Percentiles rank a stretch among this genome's conserved stretches.
Conservation (phyloP, 1,139 yeast species). For the Eremothecium sinecaudum region DNA sequence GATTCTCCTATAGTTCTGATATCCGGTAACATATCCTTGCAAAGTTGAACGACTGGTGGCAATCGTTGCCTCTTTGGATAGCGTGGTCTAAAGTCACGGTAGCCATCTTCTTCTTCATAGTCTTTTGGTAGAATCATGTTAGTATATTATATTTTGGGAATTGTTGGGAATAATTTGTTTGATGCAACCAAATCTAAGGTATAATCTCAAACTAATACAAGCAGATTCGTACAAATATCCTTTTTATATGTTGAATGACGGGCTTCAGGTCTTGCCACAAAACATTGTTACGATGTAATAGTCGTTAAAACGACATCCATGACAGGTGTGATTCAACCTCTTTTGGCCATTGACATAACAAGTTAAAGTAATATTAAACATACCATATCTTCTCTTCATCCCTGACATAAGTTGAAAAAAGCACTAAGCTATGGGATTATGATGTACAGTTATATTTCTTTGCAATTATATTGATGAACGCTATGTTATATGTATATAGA, state of each 20-base stretch:
- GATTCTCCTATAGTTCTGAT: slow-evolving; percentile 61
- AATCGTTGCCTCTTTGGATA: slow-evolving; percentile 31
- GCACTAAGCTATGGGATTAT: no score
- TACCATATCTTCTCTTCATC: slow-evolving; percentile 27
- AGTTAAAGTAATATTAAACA: slow-evolving; percentile 7
- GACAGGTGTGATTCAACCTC: neutral
- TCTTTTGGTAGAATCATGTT: slow-evolving; percentile 20
- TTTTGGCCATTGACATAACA: neutral
- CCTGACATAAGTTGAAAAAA: no score
- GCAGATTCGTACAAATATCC: no score
- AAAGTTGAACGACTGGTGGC: slow-evolving; percentile 35
- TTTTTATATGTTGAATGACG: slow-evolving; percentile 3
- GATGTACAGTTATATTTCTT: no score
- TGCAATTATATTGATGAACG: no score
- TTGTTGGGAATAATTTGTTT: no score
- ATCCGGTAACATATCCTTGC: slow-evolving; percentile 40
- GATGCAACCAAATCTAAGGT: no score
- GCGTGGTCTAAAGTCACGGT: slow-evolving; percentile 28
- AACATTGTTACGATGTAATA: slow-evolving; percentile 1
- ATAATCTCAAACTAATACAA: no score
- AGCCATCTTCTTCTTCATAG: slow-evolving; percentile 29
- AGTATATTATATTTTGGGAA: slow-evolving; percentile 4
- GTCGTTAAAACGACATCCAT: slow-evolving; percentile 7
- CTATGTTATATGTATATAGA: no score
- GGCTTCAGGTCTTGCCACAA: no score